These are phyloP conservation scores for Ustilaginoidea virens DNA, from an alignment of 2,329 filamentous ascomycete species.

Conservation along the genomic window DNA sequence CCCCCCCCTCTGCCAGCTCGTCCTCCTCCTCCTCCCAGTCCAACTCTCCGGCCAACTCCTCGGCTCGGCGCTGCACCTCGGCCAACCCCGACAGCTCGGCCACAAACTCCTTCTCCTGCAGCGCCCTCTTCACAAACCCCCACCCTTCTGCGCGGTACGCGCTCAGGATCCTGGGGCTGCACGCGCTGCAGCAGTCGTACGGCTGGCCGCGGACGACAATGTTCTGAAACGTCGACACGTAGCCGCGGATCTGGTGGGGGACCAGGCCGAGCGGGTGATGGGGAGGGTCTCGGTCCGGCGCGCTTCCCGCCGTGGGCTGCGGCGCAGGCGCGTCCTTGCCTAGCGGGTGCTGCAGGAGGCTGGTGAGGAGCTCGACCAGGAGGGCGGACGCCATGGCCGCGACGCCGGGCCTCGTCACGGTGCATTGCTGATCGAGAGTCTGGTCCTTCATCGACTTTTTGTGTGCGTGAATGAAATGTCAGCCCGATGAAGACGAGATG, in stretches of 20 bases:
- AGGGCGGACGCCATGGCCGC: slow-evolving; percentile 85
- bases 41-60: slow-evolving; percentile 33
- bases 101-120: slow-evolving; percentile 64
- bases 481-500: too few relatives aligned
- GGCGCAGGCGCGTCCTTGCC: slow-evolving; percentile 48
- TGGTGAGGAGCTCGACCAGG: slow-evolving; percentile 79
- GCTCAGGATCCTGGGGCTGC: slow-evolving; percentile 52
- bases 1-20: slow-evolving; percentile 33
- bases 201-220: slow-evolving; percentile 57
- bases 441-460: slow-evolving; percentile 92
- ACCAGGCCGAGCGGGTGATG: slow-evolving; percentile 52
- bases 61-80: slow-evolving; percentile 49
- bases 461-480: too few relatives aligned
- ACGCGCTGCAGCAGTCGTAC: slow-evolving; percentile 71
- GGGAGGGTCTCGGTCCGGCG: slow-evolving; percentile 38
- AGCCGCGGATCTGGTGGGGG: slow-evolving; percentile 69
- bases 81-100: slow-evolving; percentile 60
- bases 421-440: slow-evolving; percentile 95
- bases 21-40: slow-evolving; percentile 49
- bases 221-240: slow-evolving; percentile 58
- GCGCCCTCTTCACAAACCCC: slow-evolving; percentile 60
- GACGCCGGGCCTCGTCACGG: slow-evolving; percentile 84
- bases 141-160: slow-evolving; percentile 55
- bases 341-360: slow-evolving; percentile 72
- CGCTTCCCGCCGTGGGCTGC: slow-evolving; percentile 18